Percentiles rank a stretch among this genome's conserved stretches.
phyloP scores from a whole-genome alignment of 306 rosid species.

The Quercus glauca region DNA sequence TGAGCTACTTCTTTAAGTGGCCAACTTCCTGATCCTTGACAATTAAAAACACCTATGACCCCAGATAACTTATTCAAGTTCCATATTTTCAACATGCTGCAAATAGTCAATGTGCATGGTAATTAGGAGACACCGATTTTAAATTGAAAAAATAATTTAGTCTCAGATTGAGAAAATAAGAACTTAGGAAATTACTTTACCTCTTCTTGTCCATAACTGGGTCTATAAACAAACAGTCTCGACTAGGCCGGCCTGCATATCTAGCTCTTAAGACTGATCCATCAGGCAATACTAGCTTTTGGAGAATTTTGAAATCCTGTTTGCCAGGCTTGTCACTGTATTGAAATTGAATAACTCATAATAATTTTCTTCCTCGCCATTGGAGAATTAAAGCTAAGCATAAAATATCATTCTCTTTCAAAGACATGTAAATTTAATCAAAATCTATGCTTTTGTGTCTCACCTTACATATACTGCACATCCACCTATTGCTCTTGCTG shows the following conservation, averaged over 20 bases:
- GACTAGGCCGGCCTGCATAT: constrained; percentile 66
- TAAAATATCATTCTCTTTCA: not conserved
- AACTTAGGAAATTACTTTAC: constrained; percentile 13
- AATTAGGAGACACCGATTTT: not conserved
- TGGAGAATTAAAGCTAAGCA: not conserved
- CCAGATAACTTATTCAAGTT: constrained; percentile 63
- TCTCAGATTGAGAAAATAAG: not conserved
- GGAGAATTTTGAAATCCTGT: constrained; percentile 61
- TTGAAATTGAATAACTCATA: constrained; percentile 8
- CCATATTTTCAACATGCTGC: constrained; percentile 70
- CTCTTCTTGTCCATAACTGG: constrained; percentile 60
- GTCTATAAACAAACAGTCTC: constrained; percentile 68
- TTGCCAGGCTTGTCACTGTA: constrained; percentile 68
- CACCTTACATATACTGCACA: constrained; percentile 76
- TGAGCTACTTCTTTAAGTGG: constrained; percentile 40
- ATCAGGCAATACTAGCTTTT: constrained; percentile 60
- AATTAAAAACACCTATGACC: constrained; percentile 58
- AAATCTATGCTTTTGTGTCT: not conserved
- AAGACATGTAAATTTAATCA: not conserved
- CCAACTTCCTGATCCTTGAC: constrained; percentile 79
- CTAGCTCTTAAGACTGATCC: constrained; percentile 70
- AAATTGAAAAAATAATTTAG: not conserved
- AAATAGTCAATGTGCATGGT: not conserved
- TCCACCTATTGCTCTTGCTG: constrained; percentile 84
- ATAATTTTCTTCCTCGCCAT: not conserved